Evolutionary conservation across 2,329 filamentous ascomycete genomes (phyloP), one percentile per base, ranked within the genome.

Genomic region (Trichoderma oligosporum): DNA sequence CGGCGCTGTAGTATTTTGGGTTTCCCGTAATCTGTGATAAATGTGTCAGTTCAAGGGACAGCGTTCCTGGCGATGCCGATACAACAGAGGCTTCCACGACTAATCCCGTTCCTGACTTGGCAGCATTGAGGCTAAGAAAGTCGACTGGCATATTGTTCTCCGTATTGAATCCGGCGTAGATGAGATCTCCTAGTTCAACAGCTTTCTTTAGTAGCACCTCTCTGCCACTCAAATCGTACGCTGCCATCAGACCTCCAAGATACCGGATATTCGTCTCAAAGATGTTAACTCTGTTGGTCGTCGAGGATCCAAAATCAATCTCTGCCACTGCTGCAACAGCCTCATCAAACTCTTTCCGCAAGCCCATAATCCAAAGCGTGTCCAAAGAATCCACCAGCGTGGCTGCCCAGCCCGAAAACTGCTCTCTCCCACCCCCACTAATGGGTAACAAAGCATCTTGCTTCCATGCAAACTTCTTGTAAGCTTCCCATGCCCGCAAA

Each of bases 231-330:
- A 89, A 68, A 65, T 89, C 86, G 66, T 88, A 88, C 0, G 86
- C 86, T n/a, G 82, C 81, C 56, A 89, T 65, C 55, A 89, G 78
- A 1, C 86, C 86, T 12, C 86, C 86, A 0, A 89, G 77, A 65
- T 89, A 89, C 39, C 86, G 80, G 58, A 89, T 89, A 9, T 80
- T 87, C 1, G 85, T 88, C 70, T 89, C 86, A 60, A 89, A 89
- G 0, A 88, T 74, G 61, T 86, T 87, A 61, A 88, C 80, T 29
- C 79, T 62, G 14, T 59, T 46, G 16, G 64, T 63, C 0, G 71
- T 69, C 0, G 82, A 81, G 2, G 71, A 77, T 1, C 80, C 78
- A 66, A 88, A 89, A 67, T 87, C 83, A 52, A 89, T 82, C 61
- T 65, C 64, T 12, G 79, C 73, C 5, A 84, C 79, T 1, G 81